Base-by-base conservation (phyloP, 2,329 filamentous ascomycete species). In the Dactylellina drechsleri region DNA sequence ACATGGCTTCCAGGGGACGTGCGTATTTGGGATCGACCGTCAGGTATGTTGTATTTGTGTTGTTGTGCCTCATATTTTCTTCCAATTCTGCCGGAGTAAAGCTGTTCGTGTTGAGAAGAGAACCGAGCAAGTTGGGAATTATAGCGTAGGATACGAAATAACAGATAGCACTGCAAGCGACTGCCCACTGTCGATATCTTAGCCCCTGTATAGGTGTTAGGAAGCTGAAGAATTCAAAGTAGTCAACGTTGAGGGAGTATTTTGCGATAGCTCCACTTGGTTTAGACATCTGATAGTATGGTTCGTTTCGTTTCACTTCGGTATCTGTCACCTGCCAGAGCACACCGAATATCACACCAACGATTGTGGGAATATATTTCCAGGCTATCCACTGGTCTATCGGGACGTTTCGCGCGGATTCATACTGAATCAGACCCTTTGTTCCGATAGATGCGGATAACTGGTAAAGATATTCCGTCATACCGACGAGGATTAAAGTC, bases 161-260 rank as follows among this genome's bases (percentile, higher is more conserved):
- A 0, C 87, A 87, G 4, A 90, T 77, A 0, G 89, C 90, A 0
- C 89, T 91, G 13, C 89, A 83, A 0, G 86, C 86, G 4, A 92
- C 90, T 0, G 90, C 89, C 79, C 89, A 90, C 78, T 92, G 90
- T 52, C 84, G 85, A 76, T 87, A 85, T 73, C 83, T 84, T 1
- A 91, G 79, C 0, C 90, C 90, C 53, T 86, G 84, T 3, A 92
- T 81, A 0, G 90, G 90, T 1, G 89, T 85, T 45, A 90, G 81
- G 78, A 91, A 87, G 78, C 86, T 88, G 82, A 90, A 87, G 77
- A 87, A 86, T 4, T 90, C 91, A 52, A 91, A 85, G 73, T 92
- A 92, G 80, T 92, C 89, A 75, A 91, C 89, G 77, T 92, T 92
- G 79, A 92, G 86, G 0, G 88, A 91, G 79, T 88, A 86, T 45